Percentiles rank a stretch among this genome's conserved stretches.
Conservation (phyloP, 495 filamentous ascomycete genomes). For the Aspergillus avenaceus region DNA sequence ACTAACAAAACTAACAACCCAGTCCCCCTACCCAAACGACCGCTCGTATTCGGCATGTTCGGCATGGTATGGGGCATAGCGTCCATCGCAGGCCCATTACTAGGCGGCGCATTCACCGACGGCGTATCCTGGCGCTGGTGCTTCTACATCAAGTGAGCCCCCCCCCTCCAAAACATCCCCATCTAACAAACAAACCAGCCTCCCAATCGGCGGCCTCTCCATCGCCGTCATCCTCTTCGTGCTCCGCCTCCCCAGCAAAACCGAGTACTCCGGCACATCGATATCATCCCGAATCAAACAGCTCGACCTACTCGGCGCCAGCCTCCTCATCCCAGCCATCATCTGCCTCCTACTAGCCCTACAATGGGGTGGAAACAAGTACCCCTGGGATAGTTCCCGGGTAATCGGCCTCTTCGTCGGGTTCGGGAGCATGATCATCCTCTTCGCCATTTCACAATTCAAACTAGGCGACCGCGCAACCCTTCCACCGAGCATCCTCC, state of each 20-base stretch:
- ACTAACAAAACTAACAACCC: slow-evolving; percentile 30
- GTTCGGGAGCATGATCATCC: slow-evolving; percentile 30
- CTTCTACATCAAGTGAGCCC: slow-evolving; percentile 63
- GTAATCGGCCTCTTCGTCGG: slow-evolving; percentile 34
- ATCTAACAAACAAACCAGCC: not conserved
- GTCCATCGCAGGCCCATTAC: slow-evolving; percentile 61
- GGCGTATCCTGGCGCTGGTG: slow-evolving; percentile 78
- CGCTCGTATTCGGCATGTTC: slow-evolving; percentile 63
- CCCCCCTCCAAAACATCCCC: not conserved
- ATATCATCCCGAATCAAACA: slow-evolving; percentile 26
- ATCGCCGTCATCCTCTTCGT: slow-evolving; percentile 52
- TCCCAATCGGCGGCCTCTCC: slow-evolving; percentile 59
- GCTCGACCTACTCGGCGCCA: slow-evolving; percentile 31
- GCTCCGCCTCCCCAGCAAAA: slow-evolving; percentile 30
- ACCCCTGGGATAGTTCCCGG: slow-evolving; percentile 29
- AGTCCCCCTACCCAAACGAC: slow-evolving; percentile 56
- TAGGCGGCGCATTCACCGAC: slow-evolving; percentile 55
- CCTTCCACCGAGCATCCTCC: slow-evolving; percentile 18
- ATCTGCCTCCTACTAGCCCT: slow-evolving; percentile 38
- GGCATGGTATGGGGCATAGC: slow-evolving; percentile 70
- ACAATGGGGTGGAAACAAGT: slow-evolving; percentile 39
- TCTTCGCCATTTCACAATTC: slow-evolving; percentile 14
- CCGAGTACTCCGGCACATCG: slow-evolving; percentile 8
- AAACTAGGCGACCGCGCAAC: not conserved
- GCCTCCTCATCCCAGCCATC: slow-evolving; percentile 32